Base-by-base conservation (phyloP, 2,329 filamentous ascomycete species). In the Boeremia exigua region DNA sequence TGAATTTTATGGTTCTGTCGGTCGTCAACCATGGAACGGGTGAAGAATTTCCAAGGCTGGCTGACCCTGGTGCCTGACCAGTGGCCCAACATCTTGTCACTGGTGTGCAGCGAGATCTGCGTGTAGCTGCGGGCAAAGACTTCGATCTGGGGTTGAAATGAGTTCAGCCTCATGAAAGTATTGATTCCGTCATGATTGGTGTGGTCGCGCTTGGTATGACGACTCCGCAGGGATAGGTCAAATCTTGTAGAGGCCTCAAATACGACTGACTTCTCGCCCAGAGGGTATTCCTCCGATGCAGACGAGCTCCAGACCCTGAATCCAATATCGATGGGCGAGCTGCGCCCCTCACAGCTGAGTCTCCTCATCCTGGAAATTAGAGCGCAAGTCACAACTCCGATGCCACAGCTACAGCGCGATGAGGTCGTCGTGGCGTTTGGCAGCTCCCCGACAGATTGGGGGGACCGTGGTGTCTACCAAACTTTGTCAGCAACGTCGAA, bases 101-200 rank as follows among this genome's bases (percentile, higher is more conserved):
- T 19, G 12, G 34, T 19, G 23, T 30, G 27, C 50, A 33, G 17
- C 30, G 36, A 32, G 30, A 12, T 32, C 14, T 34, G 17, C n/a
- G 15, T 17, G 25, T 29, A 29, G 37, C 14, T 38, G 33, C 17
- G 17, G 34, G 33, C 6, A 39, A 39, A 19, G 9, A 6, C 25
- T 28, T 39, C 46, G 46, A 50, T 42, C 30, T 34, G 25, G 25
- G 40, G 25, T 32, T 42, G 15, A 27, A 10, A 30, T 12, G 19
- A 46, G 14, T 51, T 42, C 47, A 47, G 47, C 53, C 42, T 43
- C 42, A 29, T 28, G 30, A 9, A 30, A 19, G 29, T 47, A 50
- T 47, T 38, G 53, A 56, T 56, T 47, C 12, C 45, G 53, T 56
- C 47, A 56, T 56, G 34, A 29, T 15, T 32, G 25, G 38, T 37